Evolutionary conservation across 169 alveolate species (phyloP), one percentile per base, ranked within the genome.

Genomic region (Theileria orientalis): DNA sequence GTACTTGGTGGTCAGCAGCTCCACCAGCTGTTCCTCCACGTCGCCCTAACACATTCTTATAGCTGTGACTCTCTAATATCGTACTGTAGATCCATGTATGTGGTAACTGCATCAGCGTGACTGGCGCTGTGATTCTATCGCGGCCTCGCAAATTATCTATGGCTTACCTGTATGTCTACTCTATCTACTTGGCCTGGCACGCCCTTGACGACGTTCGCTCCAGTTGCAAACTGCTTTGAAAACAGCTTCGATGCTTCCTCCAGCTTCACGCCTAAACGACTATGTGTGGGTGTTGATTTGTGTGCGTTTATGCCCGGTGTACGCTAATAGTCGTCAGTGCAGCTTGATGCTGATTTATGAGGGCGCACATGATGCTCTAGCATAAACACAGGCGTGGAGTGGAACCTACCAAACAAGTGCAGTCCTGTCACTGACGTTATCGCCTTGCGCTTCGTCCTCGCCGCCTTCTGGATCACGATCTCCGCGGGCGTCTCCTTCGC

Each of bases 181-280:
- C 85, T 82, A 74, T 89, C 94, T 33, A 90, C 84, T 32, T 88
- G 88, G 3, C 94, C 94, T 29, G 85, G 85, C 2, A 75, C 57
- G 37, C 94, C 95, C 90, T 93, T 93, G 5, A 92, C 92, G 29
- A 93, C 94, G 0, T 94, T 85, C 11, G 96, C 93, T 32, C 96
- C 96, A 30, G 95, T 90, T 6, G 96, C 93, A 62, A 88, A 92
- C 51, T 83, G 93, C 52, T 90, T 85, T n/a, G 95, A 85, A 71
- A 93, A 93, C 52, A 86, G 83, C 76, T 93, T 93, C 14, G 95
- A 90, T 37, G 94, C 95, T 51, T 77, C 90, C n/a, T 80, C 94
- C 32, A 93, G 85, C 54, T 90, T 90, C 41, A 91, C 91, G 49
- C 91, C 92, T 86, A 60, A 19, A 23, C 25, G 6, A 6, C 6